Evolutionary conservation across 73 alveolate genomes (phyloP).

Genomic region (Paramecium tetraurelia): DNA sequence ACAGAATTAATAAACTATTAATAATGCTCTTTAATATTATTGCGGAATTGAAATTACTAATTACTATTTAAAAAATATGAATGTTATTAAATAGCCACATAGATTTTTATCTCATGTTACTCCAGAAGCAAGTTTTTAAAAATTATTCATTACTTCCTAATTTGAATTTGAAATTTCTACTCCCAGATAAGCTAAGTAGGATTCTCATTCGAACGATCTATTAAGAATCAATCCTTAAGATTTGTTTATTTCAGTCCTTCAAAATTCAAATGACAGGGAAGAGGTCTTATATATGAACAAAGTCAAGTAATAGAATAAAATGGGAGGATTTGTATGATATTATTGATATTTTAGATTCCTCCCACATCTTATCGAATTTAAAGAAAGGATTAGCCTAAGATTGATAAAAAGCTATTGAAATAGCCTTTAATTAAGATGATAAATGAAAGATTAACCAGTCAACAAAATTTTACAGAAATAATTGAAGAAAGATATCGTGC

Average conservation of each 20-base stretch:
- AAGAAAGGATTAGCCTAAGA: neutral
- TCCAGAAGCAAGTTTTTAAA: neutral
- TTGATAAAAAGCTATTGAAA: conserved; percentile 11
- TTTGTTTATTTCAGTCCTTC: neutral
- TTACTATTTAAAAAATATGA: neutral
- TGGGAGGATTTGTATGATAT: conserved; percentile 50
- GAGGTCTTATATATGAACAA: neutral
- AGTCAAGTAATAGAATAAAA: neutral
- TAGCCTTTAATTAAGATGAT: neutral
- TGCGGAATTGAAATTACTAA: neutral
- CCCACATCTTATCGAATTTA: neutral
- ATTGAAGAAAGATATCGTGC: conserved; percentile 21
- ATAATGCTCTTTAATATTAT: neutral
- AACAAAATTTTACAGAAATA: neutral
- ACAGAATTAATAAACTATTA: neutral
- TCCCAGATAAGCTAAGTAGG: conserved; percentile 3
- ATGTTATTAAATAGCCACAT: neutral
- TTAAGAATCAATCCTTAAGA: neutral
- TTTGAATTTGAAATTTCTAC: conserved; percentile 48
- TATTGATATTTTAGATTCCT: conserved; percentile 18
- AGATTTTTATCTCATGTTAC: neutral
- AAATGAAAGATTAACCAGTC: neutral
- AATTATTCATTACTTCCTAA: neutral
- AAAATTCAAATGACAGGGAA: neutral
- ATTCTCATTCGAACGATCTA: neutral